Percentiles rank a stretch among this genome's conserved stretches.
Evolutionary conservation across 2,329 filamentous ascomycete genomes (phyloP).

Genomic region (Lojkania enalia): DNA sequence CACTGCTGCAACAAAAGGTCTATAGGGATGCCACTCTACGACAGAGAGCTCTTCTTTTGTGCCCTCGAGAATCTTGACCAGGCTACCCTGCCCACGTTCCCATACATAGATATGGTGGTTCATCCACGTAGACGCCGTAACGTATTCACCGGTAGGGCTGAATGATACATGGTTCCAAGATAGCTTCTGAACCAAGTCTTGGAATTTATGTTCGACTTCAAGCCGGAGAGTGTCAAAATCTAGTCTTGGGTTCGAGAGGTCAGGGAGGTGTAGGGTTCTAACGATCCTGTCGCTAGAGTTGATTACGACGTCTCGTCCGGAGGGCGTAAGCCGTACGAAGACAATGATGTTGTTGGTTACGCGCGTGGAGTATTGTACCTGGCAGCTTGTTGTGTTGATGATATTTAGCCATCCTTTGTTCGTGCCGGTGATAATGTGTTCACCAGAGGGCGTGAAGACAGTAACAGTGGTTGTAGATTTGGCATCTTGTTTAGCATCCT

Average conservation of each 20-base stretch:
- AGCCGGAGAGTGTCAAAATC: slow-evolving; percentile 85
- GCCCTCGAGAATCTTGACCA: slow-evolving; percentile 95
- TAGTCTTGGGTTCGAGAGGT: slow-evolving; percentile 64
- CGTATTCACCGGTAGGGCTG: slow-evolving; percentile 90
- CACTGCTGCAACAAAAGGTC: slow-evolving; percentile 85
- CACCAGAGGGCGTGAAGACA: slow-evolving; percentile 81
- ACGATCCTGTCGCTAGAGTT: slow-evolving; percentile 96
- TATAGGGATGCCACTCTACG: slow-evolving; percentile 94
- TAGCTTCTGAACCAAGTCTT: slow-evolving; percentile 92
- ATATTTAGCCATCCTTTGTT: slow-evolving; percentile 97
- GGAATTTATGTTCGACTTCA: slow-evolving; percentile 95
- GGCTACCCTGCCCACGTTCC: slow-evolving; percentile 89
- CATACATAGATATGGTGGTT: slow-evolving; percentile 99
- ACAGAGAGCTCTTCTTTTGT: slow-evolving; percentile 95
- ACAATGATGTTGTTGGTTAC: slow-evolving; percentile 87
- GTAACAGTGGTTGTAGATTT: slow-evolving; percentile 94
- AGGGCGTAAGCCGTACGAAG: slow-evolving; percentile 79
- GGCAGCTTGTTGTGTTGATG: slow-evolving; percentile 77
- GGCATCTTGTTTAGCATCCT: slow-evolving; percentile 90
- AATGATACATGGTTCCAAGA: slow-evolving; percentile 98
- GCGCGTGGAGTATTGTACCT: slow-evolving; percentile 87
- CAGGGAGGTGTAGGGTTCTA: slow-evolving; percentile 85
- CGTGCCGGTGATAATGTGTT: slow-evolving; percentile 89
- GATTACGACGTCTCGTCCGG: slow-evolving; percentile 84
- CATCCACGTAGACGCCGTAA: slow-evolving; percentile 95